A percentile compares a stretch with the other conserved stretches of the same genome.
Evolutionary conservation across 768 basidiomycete genomes (phyloP).

Genomic region (Panellus pusillus): DNA sequence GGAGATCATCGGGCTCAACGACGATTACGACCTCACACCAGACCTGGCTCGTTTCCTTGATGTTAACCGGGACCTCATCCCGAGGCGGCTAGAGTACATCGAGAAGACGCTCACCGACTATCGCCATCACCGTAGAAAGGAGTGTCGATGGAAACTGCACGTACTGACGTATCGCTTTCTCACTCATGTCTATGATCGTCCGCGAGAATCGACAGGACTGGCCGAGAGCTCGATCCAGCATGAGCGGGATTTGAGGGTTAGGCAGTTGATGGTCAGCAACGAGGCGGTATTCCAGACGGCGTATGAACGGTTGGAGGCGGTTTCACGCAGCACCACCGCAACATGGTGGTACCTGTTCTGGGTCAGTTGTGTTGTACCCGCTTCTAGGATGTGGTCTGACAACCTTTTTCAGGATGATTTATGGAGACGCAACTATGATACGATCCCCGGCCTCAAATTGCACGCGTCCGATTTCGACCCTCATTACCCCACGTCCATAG

Average conservation of each 20-base stretch:
- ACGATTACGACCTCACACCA: constrained; percentile 63
- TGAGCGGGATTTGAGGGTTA: constrained; percentile 59
- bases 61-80: constrained; percentile 54
- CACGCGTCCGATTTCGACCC: constrained; percentile 68
- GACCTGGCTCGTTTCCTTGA: constrained; percentile 63
- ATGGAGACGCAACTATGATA: constrained; percentile 68
- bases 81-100: constrained; percentile 39
- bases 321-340: constrained; percentile 47
- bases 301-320: constrained; percentile 53
- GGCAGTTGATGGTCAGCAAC: constrained; percentile 46
- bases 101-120: constrained; percentile 52
- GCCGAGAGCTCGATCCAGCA: constrained; percentile 43
- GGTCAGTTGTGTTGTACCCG: constrained; percentile 41
- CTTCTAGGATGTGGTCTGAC: neutral
- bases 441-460: constrained; percentile 47
- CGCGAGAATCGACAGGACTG: constrained; percentile 44
- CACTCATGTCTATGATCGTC: constrained; percentile 56
- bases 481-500: constrained; percentile 68
- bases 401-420: constrained; percentile 59
- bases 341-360: constrained; percentile 84
- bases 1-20: constrained; percentile 59
- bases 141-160: constrained; percentile 50
- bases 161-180: constrained; percentile 67
- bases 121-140: constrained; percentile 47
- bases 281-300: constrained; percentile 47